Evolutionary conservation across 805 yeast genomes (phyloP).

Genomic region (Yarrowia keelungensis): DNA sequence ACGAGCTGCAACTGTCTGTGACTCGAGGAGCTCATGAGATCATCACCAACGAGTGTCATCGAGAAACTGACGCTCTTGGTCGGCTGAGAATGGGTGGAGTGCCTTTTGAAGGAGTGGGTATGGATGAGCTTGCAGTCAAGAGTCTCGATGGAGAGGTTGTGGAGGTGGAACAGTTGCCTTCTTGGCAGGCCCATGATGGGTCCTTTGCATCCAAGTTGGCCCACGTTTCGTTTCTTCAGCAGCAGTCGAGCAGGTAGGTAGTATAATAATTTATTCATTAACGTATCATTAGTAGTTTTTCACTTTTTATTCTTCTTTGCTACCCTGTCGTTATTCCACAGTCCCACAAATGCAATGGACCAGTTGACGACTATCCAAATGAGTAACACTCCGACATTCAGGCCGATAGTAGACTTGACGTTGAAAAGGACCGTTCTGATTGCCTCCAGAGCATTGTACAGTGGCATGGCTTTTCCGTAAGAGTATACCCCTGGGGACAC

Average conservation of each 20-base stretch:
- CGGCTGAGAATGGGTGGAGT: conserved; percentile 20
- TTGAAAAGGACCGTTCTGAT: conserved; percentile 65
- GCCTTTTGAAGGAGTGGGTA: conserved; percentile 9
- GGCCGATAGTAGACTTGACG: conserved; percentile 63
- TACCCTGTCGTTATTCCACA: conserved; percentile 15
- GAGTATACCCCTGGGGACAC: conserved; percentile 63
- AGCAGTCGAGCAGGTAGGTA: conserved; percentile 32
- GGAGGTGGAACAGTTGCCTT: conserved; percentile 13
- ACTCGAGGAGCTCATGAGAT: conserved; percentile 63
- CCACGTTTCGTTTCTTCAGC: conserved; percentile 21
- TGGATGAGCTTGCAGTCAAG: conserved; percentile 19
- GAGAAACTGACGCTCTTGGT: conserved; percentile 23
- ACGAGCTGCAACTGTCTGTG: conserved; percentile 59
- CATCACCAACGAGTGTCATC: conserved; percentile 56
- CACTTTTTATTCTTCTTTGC: not conserved
- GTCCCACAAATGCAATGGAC: not conserved
- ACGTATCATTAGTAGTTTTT: not conserved
- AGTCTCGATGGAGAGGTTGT: conserved; percentile 2
- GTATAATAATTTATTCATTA: conserved; percentile 22
- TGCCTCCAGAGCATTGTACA: conserved; percentile 68
- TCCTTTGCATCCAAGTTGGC: conserved; percentile 34
- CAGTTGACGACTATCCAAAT: conserved; percentile 65
- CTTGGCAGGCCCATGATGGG: conserved; percentile 34
- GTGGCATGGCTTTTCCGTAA: conserved; percentile 73
- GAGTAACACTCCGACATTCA: conserved; percentile 63